Evolutionary conservation across 345 rosid species (phyloP), one percentile per base, ranked within the genome.

Genomic region (Eucalyptus polybractea): DNA sequence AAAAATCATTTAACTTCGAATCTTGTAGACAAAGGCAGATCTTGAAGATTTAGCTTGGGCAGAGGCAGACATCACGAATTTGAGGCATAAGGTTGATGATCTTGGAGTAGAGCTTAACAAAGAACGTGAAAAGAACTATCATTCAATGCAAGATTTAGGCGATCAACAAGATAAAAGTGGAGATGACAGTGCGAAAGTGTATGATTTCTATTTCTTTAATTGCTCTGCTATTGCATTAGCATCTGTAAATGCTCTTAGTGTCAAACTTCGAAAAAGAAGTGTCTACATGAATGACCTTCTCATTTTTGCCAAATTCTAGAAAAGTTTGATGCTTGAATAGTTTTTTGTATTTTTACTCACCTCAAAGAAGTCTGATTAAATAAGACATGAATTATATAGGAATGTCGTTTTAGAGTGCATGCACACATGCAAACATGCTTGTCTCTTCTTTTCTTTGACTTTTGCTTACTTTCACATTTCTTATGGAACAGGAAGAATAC

Each of bases 31-130:
- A 58, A 96, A 92, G 95, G 93, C 89, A 90, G 96, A 93, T 87
- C 91, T 95, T 88, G 91, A 94, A 90, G 99, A 96, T 90, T 92
- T 97, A 89, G 94, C 92, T 88, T 93, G 87, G 90, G 91, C 97
- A 65, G 95, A 96, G 93, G 92, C 92, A 85, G 98, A 97, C 58
- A 89, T 95, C 89, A 87, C 89, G 90, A 93, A 93, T 86, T 93
- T 96, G 94, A 93, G 91, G 90, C 92, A 93, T 88, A 96, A 93
- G 93, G 92, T 94, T 80, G 94, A 95, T 90, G 94, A 94, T 91
- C 96, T 97, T 86, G 92, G 91, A 62, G 86, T 72, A 80, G 94
- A 93, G 91, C 95, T 95, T 87, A 87, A 88, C 89, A 93, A 94
- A 85, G 93, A 89, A 88, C 93, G 90, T 33, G 94, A 91, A 87